A percentile compares a stretch with the other conserved stretches of the same genome.
phyloP scores from a whole-genome alignment of 164 flowering plant genomes.

The Saururus chinensis region DNA sequence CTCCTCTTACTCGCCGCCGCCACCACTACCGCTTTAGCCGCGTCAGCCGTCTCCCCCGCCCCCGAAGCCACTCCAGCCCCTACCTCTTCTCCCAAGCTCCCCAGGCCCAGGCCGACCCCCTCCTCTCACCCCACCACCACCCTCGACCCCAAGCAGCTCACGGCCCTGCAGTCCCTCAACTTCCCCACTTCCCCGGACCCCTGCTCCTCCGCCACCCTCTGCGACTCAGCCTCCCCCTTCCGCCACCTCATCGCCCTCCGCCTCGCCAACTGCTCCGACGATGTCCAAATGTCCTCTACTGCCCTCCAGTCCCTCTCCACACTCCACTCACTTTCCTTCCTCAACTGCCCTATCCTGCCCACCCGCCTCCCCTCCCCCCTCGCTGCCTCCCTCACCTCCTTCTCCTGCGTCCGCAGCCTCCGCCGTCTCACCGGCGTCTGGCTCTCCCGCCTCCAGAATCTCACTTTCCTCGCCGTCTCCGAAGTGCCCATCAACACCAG shows the following conservation, averaged over 20 bases:
- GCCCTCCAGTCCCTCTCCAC: slow-evolving; percentile 73
- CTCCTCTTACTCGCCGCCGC: slow-evolving; percentile 6
- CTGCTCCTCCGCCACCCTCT: slow-evolving; percentile 46
- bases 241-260: slow-evolving; percentile 71
- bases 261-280: slow-evolving; percentile 77
- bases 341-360: slow-evolving; percentile 58
- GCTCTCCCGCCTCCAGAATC: slow-evolving; percentile 48
- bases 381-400: slow-evolving; percentile 45
- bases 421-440: slow-evolving; percentile 60
- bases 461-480: slow-evolving; percentile 61
- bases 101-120: slow-evolving; percentile 7
- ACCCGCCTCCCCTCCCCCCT: slow-evolving; percentile 57
- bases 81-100: slow-evolving; percentile 4
- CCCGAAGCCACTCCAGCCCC: neutral
- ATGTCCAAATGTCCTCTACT: slow-evolving; percentile 52
- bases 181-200: slow-evolving; percentile 73
- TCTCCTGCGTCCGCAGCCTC: slow-evolving; percentile 54
- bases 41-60: slow-evolving; percentile 1
- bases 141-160: slow-evolving; percentile 78
- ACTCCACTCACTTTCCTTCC: slow-evolving; percentile 44
- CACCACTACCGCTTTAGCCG: neutral
- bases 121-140: slow-evolving; percentile 21
- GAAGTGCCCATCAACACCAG: slow-evolving; percentile 37
- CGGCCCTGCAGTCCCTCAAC: slow-evolving; percentile 74
- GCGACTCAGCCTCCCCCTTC: slow-evolving; percentile 67